Conservation (phyloP, 2,329 filamentous ascomycete genomes). For the Fusarium sp. region DNA sequence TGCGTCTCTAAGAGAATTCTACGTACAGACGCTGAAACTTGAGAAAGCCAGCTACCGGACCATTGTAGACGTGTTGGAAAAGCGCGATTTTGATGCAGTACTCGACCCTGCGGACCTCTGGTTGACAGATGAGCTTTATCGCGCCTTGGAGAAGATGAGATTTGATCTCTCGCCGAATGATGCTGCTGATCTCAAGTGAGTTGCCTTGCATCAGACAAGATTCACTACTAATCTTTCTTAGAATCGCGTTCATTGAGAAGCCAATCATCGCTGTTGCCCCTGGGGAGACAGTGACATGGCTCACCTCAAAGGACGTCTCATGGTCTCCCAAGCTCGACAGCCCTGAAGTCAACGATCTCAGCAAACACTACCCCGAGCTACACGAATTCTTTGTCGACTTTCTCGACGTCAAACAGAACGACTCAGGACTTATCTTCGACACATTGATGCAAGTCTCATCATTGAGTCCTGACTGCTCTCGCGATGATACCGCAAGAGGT, state of each 20-base stretch:
- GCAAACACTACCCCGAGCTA: constrained; percentile 38
- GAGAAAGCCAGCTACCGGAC: constrained; percentile 33
- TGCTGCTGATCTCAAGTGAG: constrained; percentile 33
- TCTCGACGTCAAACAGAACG: constrained; percentile 28
- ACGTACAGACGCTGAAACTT: constrained; percentile 34
- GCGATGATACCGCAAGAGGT: constrained; percentile 30
- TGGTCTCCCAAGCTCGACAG: constrained; percentile 39
- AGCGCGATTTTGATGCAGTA: constrained; percentile 32
- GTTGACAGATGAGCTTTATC: constrained; percentile 34
- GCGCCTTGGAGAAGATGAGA: constrained; percentile 37
- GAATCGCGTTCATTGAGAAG: constrained; percentile 17
- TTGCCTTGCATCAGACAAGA: fast-evolving
- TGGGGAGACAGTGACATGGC: constrained; percentile 33
- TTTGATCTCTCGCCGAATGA: constrained; percentile 27
- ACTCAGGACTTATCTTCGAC: constrained; percentile 35
- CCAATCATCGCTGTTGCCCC: constrained; percentile 28
- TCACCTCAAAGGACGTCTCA: constrained; percentile 28
- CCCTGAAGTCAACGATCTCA: constrained; percentile 34
- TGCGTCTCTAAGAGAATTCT: constrained; percentile 39
- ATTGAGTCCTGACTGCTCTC: constrained; percentile 23
- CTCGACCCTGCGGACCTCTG: constrained; percentile 38
- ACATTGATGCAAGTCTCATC: constrained; percentile 32
- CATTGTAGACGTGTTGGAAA: constrained; percentile 33
- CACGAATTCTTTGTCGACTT: constrained; percentile 41
- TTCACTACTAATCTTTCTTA: background rate